Conservation (phyloP, 495 filamentous ascomycete genomes). For the Penicillium canariense region DNA sequence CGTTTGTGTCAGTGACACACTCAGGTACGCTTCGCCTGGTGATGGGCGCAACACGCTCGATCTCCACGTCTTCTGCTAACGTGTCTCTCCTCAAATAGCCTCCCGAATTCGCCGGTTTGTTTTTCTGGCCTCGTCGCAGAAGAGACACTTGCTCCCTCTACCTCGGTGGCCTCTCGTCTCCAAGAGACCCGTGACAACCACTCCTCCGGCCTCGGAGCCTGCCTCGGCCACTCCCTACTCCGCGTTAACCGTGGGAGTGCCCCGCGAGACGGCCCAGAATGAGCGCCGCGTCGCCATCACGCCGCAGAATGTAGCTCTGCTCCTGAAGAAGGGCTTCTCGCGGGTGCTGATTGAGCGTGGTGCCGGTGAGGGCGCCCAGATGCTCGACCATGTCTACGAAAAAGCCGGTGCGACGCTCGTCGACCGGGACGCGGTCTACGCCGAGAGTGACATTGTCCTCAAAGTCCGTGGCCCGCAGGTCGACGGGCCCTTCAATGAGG, state of each 20-base stretch:
- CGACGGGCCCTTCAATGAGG: constrained; percentile 52
- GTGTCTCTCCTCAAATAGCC: constrained; percentile 4
- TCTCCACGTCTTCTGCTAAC: constrained; percentile 7
- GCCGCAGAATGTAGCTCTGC: constrained; percentile 70
- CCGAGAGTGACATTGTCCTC: constrained; percentile 68
- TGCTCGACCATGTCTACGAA: constrained; percentile 68
- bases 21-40: constrained; percentile 24
- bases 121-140: constrained; percentile 7
- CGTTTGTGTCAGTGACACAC: constrained; percentile 14
- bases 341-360: constrained; percentile 71
- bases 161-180: constrained; percentile 20
- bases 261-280: constrained; percentile 64
- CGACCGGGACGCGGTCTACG: constrained; percentile 60
- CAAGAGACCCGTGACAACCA: constrained; percentile 26
- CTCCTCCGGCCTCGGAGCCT: constrained; percentile 38
- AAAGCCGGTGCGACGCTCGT: constrained; percentile 70
- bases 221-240: constrained; percentile 64
- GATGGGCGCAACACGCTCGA: neutral
- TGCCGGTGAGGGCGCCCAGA: constrained; percentile 70
- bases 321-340: constrained; percentile 76
- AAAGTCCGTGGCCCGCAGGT: constrained; percentile 71
- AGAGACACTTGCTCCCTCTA: constrained; percentile 3
- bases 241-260: constrained; percentile 66
- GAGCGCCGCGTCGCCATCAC: constrained; percentile 79
- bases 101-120: constrained; percentile 15